Base-by-base conservation (phyloP, 2,329 filamentous ascomycete genomes). In the Akanthomyces uredinophilus region DNA sequence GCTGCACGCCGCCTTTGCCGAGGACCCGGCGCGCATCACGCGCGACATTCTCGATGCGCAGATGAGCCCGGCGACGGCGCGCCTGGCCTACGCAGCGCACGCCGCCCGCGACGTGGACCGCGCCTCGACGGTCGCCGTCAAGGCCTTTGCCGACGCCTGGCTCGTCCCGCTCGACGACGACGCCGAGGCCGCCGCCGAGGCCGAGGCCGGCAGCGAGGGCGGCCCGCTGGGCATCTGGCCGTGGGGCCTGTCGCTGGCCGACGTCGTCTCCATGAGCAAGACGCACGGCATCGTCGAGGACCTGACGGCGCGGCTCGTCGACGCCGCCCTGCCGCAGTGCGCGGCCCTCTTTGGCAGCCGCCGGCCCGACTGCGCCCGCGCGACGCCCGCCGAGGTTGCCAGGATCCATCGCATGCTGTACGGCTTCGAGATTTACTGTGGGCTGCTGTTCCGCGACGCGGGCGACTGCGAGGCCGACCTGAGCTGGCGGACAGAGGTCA, bases 21-120 rank as follows among this genome's bases (percentile, higher is more conserved):
- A 60, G 58, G 58, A 60, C 35, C 49, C 58, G 11, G 47, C 58
- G 16, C 58, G 58, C 58, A 60, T 60, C 58, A 47, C 49, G 18
- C 49, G 58, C 39, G 58, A 60, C 58, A 60, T 60, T 22, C 58
- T 60, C 58, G 58, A 60, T 20, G 58, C 58, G 14, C 58, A 60
- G 39, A 60, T 60, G 49, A 53, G 37, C 58, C 49, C 58, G n/a
- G 49, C 37, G 22, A 53, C 44, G 16, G 49, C 58, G 1, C 58
- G 58, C 39, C 58, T 60, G 39, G 58, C 58, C 58, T 60, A 53
- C 39, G 58, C 58, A 49, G 58, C 58, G 22, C 49, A 60, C 58
- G 27, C 39, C 4, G 58, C 58, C 8, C 58, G 58, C 39, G 27
- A 35, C 58, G 49, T 60, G 11, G 49, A 52, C 41, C 58, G 58